Base-by-base conservation (phyloP, 352 stramenopile genomes). In the Phytophthora nicotianae region DNA sequence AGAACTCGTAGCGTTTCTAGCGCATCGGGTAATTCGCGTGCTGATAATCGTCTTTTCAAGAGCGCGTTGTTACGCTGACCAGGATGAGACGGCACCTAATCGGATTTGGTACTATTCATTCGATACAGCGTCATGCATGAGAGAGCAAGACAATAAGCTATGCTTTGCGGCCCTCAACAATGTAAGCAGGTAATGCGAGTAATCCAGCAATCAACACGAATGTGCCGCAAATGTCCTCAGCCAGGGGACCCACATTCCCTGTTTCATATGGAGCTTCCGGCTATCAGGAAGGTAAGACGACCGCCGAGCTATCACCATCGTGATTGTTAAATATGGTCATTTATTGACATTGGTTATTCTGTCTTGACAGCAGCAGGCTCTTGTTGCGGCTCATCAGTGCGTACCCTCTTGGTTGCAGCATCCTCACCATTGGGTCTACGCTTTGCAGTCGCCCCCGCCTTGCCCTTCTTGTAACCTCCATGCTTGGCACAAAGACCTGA, bases 401-500 rank as follows among this genome's bases (percentile, higher is more conserved):
- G 64, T 46, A 63, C 24, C 14, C 59, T 55, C 29, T 74, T 74
- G 7, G 40, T 32, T 43, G 53, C 38, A 62, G 38, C 21, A 19
- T 26, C 49, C 55, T 57, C 41, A 19, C 33, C 38, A 1, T 21
- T 24, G 20, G 57, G 32, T n/a, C 40, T 51, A 54, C 67, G 62
- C 51, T 75, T 68, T 5, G 54, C 50, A 13, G 37, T 48, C 21
- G 26, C 21, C 0, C 50, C 45, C 38, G 62, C 50, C 38, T 78
- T 83, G 20, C 72, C 65, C 21, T 81, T 76, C 62, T 90, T 91
- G 72, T 91, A 91, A 45, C 88, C 88, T 37, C 82, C 85, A 65
- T 93, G 84, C 54, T 89, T 93, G 17, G 84, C 84, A 66, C 82
- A 93, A 8, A 93, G 66, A 0, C 84, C 84, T 14, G 81, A 92